Evolutionary conservation across 495 filamentous ascomycete species (phyloP), one percentile per base, ranked within the genome.

Genomic region (Aspergillus leporis): DNA sequence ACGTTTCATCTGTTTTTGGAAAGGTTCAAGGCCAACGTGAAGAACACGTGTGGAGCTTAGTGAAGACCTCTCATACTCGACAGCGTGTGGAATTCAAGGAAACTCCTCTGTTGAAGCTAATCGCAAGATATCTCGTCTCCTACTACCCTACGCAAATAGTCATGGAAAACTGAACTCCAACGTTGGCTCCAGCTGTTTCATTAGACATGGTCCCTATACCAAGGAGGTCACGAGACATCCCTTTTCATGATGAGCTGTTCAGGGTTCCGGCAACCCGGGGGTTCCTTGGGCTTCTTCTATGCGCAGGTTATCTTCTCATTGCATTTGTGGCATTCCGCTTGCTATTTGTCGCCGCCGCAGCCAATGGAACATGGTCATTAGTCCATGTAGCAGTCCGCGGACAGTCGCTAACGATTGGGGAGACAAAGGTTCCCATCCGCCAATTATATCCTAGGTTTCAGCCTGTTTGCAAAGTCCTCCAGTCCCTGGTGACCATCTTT

Each of bases 21-120:
- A 58, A 53, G 7, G 60, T 60, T 5, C 62, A 68, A 34, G 6
- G 51, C 34, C 28, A 62, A 52, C 65, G 65, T 16, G 41, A 60
- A 32, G 49, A 52, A 2, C 58, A 63, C 16, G 53, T 54, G 9
- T 52, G 34, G 56, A 12, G 5, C 10, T 22, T 69, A 18, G 22
- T 66, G 21, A 59, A 62, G 45, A 51, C 21, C 21, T 46, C 61
- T n/a, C 63, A 66, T 51, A 10, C 23, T 0, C 61, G 56, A 25
- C 66, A 69, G 40, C 58, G 59, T n/a, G 1, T 66, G 3, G 66
- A 69, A 31, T 59, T 51, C 36, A 49, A 60, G 53, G 66, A 66
- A 13, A 61, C 63, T 2, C 56, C 61, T 6, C 7, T 58, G 1
- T 21, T 66, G 45, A 63, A 58, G 22, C 28, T 61, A 14, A 34